phyloP scores from a whole-genome alignment of 2,329 filamentous ascomycete genomes.

The Cercospora zeina region DNA sequence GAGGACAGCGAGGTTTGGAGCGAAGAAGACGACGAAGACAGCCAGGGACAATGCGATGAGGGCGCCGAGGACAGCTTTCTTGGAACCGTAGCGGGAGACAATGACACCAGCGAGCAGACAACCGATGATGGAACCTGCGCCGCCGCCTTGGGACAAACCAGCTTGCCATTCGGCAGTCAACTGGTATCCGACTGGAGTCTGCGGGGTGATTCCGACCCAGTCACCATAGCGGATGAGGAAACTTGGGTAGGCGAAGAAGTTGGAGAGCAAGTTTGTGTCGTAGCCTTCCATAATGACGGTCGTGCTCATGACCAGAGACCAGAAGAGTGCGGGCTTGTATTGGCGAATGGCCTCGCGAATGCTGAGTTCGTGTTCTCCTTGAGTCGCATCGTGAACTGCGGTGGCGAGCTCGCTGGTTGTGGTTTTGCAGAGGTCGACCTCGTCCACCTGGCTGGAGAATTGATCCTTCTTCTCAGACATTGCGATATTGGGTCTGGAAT shows the following conservation, averaged over 20 bases:
- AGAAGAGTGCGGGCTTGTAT: conserved; percentile 14
- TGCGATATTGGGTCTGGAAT: neutral
- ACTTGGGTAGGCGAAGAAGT: conserved; percentile 39
- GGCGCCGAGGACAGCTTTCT: conserved; percentile 45
- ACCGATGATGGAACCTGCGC: conserved; percentile 65
- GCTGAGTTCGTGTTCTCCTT: conserved; percentile 4
- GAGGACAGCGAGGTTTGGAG: conserved; percentile 36
- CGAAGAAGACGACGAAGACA: conserved; percentile 51
- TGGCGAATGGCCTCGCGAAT: conserved; percentile 10
- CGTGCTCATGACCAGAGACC: conserved; percentile 7
- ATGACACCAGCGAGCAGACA: conserved; percentile 61
- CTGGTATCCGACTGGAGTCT: conserved; percentile 41
- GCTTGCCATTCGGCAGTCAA: conserved; percentile 60
- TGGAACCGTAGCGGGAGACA: conserved; percentile 53
- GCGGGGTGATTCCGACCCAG: neutral
- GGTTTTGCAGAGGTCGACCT: neutral
- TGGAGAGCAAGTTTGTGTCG: conserved; percentile 47
- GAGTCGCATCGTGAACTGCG: conserved; percentile 1
- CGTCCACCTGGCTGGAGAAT: conserved; percentile 1
- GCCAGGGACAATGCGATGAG: conserved; percentile 57
- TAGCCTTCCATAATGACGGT: conserved; percentile 58
- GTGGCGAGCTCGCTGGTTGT: neutral
- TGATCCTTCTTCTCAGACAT: conserved; percentile 6
- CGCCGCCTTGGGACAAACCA: conserved; percentile 41
- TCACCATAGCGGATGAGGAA: conserved; percentile 45